These are phyloP conservation scores for Saccharomyces hybrid DNA, from an alignment of 1,139 yeast genomes.

Conservation along the genomic window DNA sequence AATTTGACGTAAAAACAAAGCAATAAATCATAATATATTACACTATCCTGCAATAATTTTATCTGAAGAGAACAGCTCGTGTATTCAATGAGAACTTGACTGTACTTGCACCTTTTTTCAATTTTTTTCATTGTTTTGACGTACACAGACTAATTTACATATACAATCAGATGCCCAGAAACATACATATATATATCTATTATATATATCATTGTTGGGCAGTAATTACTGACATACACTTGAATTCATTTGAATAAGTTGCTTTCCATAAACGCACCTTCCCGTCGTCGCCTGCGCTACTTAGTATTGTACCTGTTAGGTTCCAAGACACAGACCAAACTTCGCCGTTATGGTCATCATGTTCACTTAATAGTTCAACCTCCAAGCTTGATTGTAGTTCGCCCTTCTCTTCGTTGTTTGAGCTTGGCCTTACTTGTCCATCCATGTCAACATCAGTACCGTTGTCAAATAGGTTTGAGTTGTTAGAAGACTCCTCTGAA, in stretches of 20 bases:
- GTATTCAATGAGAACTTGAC: neutral
- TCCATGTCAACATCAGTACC: slow-evolving; percentile 10
- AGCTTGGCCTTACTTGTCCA: slow-evolving; percentile 12
- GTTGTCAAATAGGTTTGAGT: slow-evolving; percentile 12
- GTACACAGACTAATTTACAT: neutral
- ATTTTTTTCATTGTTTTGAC: neutral
- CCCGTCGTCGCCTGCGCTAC: slow-evolving; percentile 95
- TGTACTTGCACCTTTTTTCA: neutral
- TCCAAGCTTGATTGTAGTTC: slow-evolving; percentile 22
- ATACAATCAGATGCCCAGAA: neutral
- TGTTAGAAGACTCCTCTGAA: slow-evolving; percentile 23
- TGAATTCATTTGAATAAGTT: slow-evolving; percentile 76
- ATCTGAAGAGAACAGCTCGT: neutral
- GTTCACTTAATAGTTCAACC: slow-evolving; percentile 47
- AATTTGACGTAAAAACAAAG: neutral
- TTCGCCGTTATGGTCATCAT: slow-evolving; percentile 76
- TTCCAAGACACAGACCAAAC: slow-evolving; percentile 98
- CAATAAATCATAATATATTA: neutral
- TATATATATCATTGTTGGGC: slow-evolving; percentile 39
- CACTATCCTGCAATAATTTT: neutral
- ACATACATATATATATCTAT: no score
- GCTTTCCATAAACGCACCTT: slow-evolving; percentile 87
- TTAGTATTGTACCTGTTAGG: slow-evolving; percentile 80
- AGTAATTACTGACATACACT: slow-evolving; percentile 82
- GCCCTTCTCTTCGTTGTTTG: slow-evolving; percentile 10